Evolutionary conservation across 106 monocot species (phyloP).

Genomic region (Apostasia shenzhenica): DNA sequence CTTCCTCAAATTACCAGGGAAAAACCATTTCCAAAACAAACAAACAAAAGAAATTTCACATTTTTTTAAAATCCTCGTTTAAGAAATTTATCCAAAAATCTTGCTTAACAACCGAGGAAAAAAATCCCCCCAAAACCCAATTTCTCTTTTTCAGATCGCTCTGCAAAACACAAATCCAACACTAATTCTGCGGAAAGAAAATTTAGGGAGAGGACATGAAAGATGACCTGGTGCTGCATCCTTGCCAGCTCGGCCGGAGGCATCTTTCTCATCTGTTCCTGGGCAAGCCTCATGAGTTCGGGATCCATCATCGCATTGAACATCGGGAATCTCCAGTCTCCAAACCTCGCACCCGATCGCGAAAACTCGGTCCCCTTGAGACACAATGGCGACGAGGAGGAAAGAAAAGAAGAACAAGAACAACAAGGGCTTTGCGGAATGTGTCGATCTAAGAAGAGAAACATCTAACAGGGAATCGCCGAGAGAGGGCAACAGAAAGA

Average conservation of each 20-base stretch:
- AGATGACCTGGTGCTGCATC: slow-evolving; percentile 85
- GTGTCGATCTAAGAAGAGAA: too few species aligned
- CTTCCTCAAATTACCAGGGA: not conserved
- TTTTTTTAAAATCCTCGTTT: too few species aligned
- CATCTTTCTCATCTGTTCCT: slow-evolving; percentile 94
- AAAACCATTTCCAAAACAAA: not conserved
- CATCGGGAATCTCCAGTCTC: slow-evolving; percentile 18
- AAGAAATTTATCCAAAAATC: too few species aligned
- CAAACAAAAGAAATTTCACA: too few species aligned
- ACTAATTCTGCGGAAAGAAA: not conserved
- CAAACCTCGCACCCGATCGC: not conserved
- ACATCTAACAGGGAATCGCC: too few species aligned
- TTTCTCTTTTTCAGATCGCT: not conserved
- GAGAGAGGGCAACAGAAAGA: too few species aligned
- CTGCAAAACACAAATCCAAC: not conserved
- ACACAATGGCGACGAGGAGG: not conserved
- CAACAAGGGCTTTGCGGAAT: too few species aligned
- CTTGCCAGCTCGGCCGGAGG: slow-evolving; percentile 74
- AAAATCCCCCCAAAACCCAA: not conserved
- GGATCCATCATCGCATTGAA: slow-evolving; percentile 88
- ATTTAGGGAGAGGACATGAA: not conserved
- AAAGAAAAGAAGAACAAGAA: not conserved
- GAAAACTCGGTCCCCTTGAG: not conserved
- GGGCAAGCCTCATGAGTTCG: slow-evolving; percentile 85
- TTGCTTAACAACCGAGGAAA: too few species aligned